Evolutionary conservation across 768 basidiomycete species (phyloP).

Genomic region (Hygrophorus pudorinus): DNA sequence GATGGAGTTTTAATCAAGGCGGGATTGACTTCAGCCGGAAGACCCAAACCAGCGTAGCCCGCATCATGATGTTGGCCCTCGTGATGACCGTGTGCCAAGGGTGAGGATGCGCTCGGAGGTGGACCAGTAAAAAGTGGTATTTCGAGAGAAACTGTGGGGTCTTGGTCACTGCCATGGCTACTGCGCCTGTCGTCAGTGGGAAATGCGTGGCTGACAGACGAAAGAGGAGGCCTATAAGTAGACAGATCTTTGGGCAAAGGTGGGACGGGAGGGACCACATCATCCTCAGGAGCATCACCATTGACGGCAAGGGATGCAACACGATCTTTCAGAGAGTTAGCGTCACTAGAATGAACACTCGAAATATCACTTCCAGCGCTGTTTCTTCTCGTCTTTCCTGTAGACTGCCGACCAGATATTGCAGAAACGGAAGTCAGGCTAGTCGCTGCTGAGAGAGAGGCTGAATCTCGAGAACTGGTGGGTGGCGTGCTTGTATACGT

Average conservation of each 20-base stretch:
- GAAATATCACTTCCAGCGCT: constrained; percentile 84
- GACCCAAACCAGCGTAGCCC: constrained; percentile 23
- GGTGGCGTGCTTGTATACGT: constrained; percentile 72
- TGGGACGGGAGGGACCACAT: constrained; percentile 82
- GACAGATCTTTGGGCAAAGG: constrained; percentile 86
- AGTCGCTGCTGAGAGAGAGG: constrained; percentile 69
- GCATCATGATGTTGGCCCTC: constrained; percentile 31
- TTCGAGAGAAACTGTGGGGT: constrained; percentile 41
- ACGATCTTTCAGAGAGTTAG: constrained; percentile 54
- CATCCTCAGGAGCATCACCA: constrained; percentile 51
- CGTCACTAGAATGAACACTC: constrained; percentile 63
- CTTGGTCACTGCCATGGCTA: constrained; percentile 36
- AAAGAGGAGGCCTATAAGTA: constrained; percentile 58
- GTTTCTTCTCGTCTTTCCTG: constrained; percentile 59
- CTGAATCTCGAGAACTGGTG: constrained; percentile 82
- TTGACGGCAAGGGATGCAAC: constrained; percentile 48
- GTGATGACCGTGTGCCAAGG: constrained; percentile 19
- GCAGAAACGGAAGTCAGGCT: constrained; percentile 70
- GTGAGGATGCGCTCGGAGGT: constrained; percentile 18
- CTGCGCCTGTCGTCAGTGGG: constrained; percentile 38
- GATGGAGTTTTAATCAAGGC: constrained; percentile 65
- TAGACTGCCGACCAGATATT: constrained; percentile 63
- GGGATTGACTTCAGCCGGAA: constrained; percentile 34
- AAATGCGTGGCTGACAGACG: constrained; percentile 44
- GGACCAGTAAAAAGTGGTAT: constrained; percentile 32